A percentile compares a stretch with the other conserved stretches of the same genome.
Conservation (phyloP, 306 rosid genomes). For the barrel medic (Medicago truncatula) region MtrunA17r5.0-ANR NC_053043.1:5884001-5884500, state of each 20-base stretch:
- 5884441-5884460: conserved; percentile 1
- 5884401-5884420: conserved; percentile 62
- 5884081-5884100: not conserved
- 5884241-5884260: conserved; percentile 87
- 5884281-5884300: conserved; percentile 96
- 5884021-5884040: conserved; percentile 67
- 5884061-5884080: conserved; percentile 11
- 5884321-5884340: conserved; percentile 93
- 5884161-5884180: conserved; percentile 82
- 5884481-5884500: not conserved
- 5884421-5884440: not conserved
- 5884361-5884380: conserved; percentile 94
- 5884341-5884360: conserved; percentile 97
- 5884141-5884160: conserved; percentile 84
- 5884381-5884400: conserved; percentile 86
- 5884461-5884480: not conserved
- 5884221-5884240: conserved; percentile 63
- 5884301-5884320: conserved; percentile 86
- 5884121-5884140: conserved; percentile 59
- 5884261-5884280: conserved; percentile 92
- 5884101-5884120: not conserved
- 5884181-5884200: conserved; percentile 86
- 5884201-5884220: conserved; percentile 93
- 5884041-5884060: conserved; percentile 31
- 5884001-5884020: conserved; percentile 58